Evolutionary conservation across 768 basidiomycete genomes (phyloP).

Genomic region (Suillus subaureus): DNA sequence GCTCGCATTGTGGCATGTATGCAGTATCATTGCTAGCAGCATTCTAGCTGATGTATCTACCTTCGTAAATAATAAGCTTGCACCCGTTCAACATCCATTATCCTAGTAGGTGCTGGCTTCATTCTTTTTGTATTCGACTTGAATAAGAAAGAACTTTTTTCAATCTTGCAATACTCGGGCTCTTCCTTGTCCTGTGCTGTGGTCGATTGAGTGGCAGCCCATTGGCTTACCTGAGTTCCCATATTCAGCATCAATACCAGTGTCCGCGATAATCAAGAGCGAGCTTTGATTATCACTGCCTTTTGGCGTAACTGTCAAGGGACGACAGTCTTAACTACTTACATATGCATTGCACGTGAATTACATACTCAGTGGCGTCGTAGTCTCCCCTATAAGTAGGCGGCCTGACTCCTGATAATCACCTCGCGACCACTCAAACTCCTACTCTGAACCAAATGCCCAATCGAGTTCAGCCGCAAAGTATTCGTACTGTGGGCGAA

Average conservation of each 20-base stretch:
- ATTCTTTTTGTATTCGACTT: neutral
- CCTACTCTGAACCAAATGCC: constrained; percentile 18
- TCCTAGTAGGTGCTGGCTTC: neutral
- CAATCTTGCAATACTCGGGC: neutral
- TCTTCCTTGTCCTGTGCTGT: neutral
- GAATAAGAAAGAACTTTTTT: neutral
- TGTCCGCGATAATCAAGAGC: no score
- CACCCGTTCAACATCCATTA: neutral
- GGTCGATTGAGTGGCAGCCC: no score
- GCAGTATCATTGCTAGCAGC: neutral
- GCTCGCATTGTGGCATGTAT: neutral
- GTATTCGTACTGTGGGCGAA: constrained; percentile 58
- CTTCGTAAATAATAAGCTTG: neutral
- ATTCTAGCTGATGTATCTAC: neutral
- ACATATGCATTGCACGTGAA: no score
- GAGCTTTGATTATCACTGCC: no score
- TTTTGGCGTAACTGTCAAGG: no score
- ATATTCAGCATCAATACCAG: no score
- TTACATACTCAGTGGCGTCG: no score
- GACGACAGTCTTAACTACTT: no score
- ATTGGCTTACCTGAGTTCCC: no score
- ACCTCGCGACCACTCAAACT: neutral
- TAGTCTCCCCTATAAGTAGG: no score
- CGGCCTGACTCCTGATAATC: neutral
- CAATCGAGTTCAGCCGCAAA: constrained; percentile 34